Evolutionary conservation across 2,329 filamentous ascomycete species (phyloP), one percentile per base, ranked within the genome.

Genomic region (Coniochaeta pulveracea): DNA sequence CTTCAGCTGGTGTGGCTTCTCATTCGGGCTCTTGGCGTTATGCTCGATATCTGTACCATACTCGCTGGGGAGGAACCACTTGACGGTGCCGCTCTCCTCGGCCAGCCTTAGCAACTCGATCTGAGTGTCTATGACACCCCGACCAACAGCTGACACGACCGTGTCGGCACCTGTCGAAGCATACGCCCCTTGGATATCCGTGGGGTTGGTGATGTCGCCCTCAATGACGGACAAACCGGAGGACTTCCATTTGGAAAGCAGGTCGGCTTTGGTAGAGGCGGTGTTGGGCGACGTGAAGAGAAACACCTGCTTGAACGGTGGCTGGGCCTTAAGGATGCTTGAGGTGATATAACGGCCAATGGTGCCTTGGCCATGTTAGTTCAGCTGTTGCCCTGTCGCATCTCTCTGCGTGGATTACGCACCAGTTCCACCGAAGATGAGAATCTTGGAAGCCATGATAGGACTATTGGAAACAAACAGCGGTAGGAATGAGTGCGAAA

Each of bases 1-100:
- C 51, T 85, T 85, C 35, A 64, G 54, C 55, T 84, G 79, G 47
- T 85, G 80, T 3, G 80, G 76, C 46, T 66, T 71, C 53, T 85
- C 80, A 7, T 55, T 43, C 3, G 62, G 61, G 10, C 76, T 80
- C 15, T 63, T 48, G 1, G 71, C 59, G 15, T 63, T 58, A 45
- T 80, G 76, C 47, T 76, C 76, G 29, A 76, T 69, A 46, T 76
- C 77, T 2, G 72, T 80, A 36, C 72, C 73, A 46, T 76, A 82
- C 49, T 82, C 77, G 6, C 72, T 78, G 1, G 78, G 76, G 41
- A 79, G 69, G 57, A 83, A 80, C 60, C 71, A 71, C 40, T 66
- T 64, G 19, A 82, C 67, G 16, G 54, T 62, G 3, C 56, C 50
- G 1, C 64, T 64, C 34, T 61, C 52, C 24, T 72, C 69, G 10